Conservation (phyloP, 768 basidiomycete genomes). For the Hydnomerulius pinastri region DNA sequence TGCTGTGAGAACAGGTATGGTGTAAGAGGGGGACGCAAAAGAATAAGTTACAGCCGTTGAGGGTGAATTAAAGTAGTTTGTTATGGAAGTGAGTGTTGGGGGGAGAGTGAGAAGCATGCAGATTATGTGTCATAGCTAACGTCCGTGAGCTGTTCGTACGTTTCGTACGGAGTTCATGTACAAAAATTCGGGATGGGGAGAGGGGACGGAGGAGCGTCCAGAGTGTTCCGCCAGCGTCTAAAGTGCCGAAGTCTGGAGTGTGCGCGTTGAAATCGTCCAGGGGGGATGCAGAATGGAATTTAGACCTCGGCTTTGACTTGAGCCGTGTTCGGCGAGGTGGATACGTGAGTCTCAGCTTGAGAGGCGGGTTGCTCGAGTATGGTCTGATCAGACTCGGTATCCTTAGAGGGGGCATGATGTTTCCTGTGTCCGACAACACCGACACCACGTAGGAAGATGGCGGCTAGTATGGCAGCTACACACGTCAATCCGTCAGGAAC, state of each 20-base stretch:
- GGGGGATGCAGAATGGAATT: background rate
- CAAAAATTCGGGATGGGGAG: background rate
- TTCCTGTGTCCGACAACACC: constrained; percentile 40
- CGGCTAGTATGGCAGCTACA: constrained; percentile 34
- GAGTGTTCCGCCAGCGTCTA: background rate
- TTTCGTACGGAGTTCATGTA: background rate
- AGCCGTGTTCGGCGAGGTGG: background rate
- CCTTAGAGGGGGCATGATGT: constrained; percentile 1
- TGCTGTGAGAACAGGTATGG: too few relatives aligned
- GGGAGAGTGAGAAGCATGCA: background rate
- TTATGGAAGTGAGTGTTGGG: background rate
- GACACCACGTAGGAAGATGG: constrained; percentile 40
- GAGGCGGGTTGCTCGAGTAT: constrained; percentile 9
- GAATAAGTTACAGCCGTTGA: background rate
- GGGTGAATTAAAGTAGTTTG: background rate
- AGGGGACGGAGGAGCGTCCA: too few relatives aligned
- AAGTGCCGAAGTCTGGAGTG: too few relatives aligned
- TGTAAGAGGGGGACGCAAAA: background rate
- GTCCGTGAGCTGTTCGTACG: background rate
- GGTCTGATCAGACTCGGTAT: constrained; percentile 24
- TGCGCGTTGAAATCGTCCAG: too few relatives aligned
- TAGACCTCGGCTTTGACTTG: background rate
- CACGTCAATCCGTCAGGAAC: background rate
- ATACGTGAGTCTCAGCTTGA: background rate
- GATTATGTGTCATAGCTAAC: background rate